A percentile compares a stretch with the other conserved stretches of the same genome.
These are phyloP conservation scores for Xylariomycetidae sp. DNA, from an alignment of 2,329 filamentous ascomycete genomes.

Conservation along the genomic window DNA sequence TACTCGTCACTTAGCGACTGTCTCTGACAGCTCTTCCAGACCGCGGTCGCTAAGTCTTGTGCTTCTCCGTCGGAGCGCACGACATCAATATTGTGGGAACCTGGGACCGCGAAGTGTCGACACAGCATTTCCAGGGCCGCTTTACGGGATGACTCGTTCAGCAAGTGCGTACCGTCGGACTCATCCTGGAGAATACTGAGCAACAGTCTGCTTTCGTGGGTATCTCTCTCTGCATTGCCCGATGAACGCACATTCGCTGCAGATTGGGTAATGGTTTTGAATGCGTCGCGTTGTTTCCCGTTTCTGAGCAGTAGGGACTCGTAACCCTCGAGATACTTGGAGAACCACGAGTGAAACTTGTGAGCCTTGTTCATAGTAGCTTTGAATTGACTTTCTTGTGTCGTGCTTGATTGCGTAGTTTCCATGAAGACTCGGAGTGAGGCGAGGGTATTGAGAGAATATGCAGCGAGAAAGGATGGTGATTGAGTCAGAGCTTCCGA, in stretches of 20 bases:
- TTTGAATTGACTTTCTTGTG: slow-evolving; percentile 77
- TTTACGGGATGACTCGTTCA: slow-evolving; percentile 66
- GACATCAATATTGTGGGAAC: slow-evolving; percentile 58
- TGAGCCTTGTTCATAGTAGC: slow-evolving; percentile 72
- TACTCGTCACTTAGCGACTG: slow-evolving; percentile 63
- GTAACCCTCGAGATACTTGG: slow-evolving; percentile 62
- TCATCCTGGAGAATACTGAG: slow-evolving; percentile 76
- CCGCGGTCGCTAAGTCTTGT: slow-evolving; percentile 54
- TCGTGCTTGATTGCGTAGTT: slow-evolving; percentile 71
- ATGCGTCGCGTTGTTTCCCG: slow-evolving; percentile 48
- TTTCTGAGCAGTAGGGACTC: slow-evolving; percentile 48
- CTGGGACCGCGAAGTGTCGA: slow-evolving; percentile 63
- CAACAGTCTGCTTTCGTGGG: slow-evolving; percentile 74
- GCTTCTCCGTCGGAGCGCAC: slow-evolving; percentile 64
- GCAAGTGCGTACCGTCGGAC: slow-evolving; percentile 53
- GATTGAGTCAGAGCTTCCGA: slow-evolving; percentile 56
- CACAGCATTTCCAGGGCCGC: slow-evolving; percentile 71
- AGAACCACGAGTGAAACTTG: slow-evolving; percentile 75
- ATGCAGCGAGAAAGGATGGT: slow-evolving; percentile 76
- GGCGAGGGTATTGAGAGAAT: slow-evolving; percentile 72
- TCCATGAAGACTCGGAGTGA: slow-evolving; percentile 73
- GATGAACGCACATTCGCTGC: slow-evolving; percentile 63
- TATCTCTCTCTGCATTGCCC: slow-evolving; percentile 65
- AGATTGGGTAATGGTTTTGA: slow-evolving; percentile 62
- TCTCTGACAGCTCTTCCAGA: slow-evolving; percentile 74